Evolutionary conservation across 2,329 filamentous ascomycete genomes (phyloP), one percentile per base, ranked within the genome.

Genomic region (Ophiocordyceps sinensis): DNA sequence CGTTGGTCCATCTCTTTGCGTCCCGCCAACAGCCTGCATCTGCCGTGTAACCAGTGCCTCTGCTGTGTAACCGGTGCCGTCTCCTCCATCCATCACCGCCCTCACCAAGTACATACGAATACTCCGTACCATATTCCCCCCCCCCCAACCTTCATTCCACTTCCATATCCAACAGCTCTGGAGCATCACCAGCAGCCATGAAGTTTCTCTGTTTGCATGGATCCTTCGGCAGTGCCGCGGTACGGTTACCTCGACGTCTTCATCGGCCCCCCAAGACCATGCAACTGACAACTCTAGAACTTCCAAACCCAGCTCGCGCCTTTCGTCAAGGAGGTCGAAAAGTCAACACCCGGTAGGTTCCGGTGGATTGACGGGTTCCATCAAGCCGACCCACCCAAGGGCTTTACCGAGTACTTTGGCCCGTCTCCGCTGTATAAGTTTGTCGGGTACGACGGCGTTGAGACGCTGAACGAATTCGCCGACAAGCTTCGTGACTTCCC

Each of bases 371-470:
- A 75, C 38, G 72, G 70, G 4, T 65, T 65, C 14, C 66, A 69
- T 48, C 59, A 64, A 36, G 68, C 68, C 2, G 56, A 59, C 1
- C 71, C 72, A 5, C 72, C 72, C 0, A 53, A 64, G 15, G 71
- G 71, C 0, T 77, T 73, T 43, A 70, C 72, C 42, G 64, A 71
- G 37, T 77, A 71, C 53, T 77, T 76, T 51, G 73, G 73, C 13
- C 61, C 63, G 5, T 67, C 67, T 0, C 73, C 72, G 8, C 68
- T 73, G 47, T 75, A 65, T 53, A 67, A 72, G 28, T 75, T 75
- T 54, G 71, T 75, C 43, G 62, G 68, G 28, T 62, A 62, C 39
- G 62, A 67, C 26, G 65, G 65, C 43, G 56, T 62, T 31, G 56
- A 56, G 5, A 50, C 61, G 13, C 53, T 67, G 10, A 66, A 67